These are phyloP conservation scores for Lepraria neglecta DNA, from an alignment of 495 filamentous ascomycete species.

Conservation along the genomic window DNA sequence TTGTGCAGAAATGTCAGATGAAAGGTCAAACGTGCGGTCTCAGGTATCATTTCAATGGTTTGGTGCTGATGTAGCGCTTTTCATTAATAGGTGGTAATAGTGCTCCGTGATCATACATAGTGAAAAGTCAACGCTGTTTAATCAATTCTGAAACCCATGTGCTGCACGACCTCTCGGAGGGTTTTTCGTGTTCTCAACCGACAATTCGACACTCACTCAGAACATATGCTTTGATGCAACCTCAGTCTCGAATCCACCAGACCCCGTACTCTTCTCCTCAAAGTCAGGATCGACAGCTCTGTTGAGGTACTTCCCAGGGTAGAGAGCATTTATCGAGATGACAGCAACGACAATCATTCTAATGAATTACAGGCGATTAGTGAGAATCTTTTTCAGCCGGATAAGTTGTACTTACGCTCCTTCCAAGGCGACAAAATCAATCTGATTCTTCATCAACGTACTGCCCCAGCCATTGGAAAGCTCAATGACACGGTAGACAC, in stretches of 20 bases:
- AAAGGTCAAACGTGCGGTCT: too few relatives aligned
- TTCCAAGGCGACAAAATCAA: constrained; percentile 57
- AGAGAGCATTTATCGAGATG: constrained; percentile 49
- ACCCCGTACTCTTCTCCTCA: constrained; percentile 2
- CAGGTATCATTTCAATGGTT: too few relatives aligned
- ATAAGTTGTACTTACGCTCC: constrained; percentile 44
- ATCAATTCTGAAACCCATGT: neutral
- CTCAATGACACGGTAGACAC: constrained; percentile 36
- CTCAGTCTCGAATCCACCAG: neutral
- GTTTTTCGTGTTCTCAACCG: too few relatives aligned
- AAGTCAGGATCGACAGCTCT: constrained; percentile 14
- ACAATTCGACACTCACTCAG: neutral
- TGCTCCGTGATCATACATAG: neutral
- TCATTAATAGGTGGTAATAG: neutral
- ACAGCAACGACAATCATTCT: constrained; percentile 52
- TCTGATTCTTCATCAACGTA: constrained; percentile 46
- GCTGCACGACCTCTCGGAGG: too few relatives aligned
- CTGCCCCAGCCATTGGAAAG: constrained; percentile 34
- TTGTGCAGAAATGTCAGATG: too few relatives aligned
- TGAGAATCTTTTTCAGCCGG: constrained; percentile 35
- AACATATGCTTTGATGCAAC: constrained; percentile 6
- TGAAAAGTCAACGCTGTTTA: neutral
- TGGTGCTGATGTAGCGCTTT: neutral
- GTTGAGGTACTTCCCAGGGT: constrained; percentile 41
- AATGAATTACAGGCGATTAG: constrained; percentile 32